Evolutionary conservation across 208 protist genomes (phyloP), one percentile per base, ranked within the genome.

Genomic region (Leishmania amazonensis): DNA sequence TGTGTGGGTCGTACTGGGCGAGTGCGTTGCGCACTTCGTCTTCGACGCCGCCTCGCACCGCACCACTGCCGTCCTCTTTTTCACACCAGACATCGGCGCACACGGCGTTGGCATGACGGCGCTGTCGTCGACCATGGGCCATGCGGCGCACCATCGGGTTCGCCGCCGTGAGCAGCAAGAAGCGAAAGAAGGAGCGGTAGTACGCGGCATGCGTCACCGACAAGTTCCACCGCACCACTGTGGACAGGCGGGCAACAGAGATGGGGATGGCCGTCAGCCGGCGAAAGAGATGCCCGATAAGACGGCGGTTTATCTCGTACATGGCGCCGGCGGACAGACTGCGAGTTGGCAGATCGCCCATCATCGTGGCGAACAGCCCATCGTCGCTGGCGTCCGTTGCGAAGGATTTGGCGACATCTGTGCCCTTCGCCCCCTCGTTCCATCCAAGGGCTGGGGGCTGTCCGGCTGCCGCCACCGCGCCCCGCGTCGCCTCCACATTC

Each of bases 121-220:
- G 90, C 0, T 83, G 83, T 79, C 79, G 78, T 74, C 75, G 72
- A 7, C 80, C 72, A 6, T 53, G 47, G 42, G 81, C 74, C 80
- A 91, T 81, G 42, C 83, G 88, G n/a, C 71, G 76, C 65, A 92
- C 78, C 5, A 80, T 81, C 31, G 86, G 80, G 78, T 87, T 88
- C 6, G 83, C 90, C 8, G 65, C 83, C 5, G 80, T 78, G 3
- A 87, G 21, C 42, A 92, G 81, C 6, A 93, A 31, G 67, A 93
- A 88, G 67, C 92, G 87, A 19, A 95, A 65, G 67, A 95, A 81
- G 35, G 87, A 92, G 60, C 84, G 84, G 75, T 87, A 91, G 31
- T 85, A 58, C 17, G 74, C 49, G 28, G 91, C 89, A 82, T 87
- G 76, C 5, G 85, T 58, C 24, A 91, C 45, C 9, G 68, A 79